phyloP scores from a whole-genome alignment of 2,329 filamentous ascomycete species.

The Talaromyces sp. region DNA sequence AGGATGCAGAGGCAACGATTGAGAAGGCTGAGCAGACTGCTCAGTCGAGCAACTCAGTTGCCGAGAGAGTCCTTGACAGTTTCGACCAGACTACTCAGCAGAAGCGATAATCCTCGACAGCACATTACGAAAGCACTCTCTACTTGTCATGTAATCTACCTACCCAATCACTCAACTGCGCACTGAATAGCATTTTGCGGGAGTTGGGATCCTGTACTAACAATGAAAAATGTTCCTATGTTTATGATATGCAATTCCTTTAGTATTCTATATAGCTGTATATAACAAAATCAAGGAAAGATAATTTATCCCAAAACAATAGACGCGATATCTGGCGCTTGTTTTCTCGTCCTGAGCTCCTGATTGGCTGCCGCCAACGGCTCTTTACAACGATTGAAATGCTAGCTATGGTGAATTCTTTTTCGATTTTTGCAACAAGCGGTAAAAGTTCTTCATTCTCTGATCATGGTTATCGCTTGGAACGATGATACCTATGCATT shows the following conservation, averaged over 20 bases:
- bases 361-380: conserved; percentile 3
- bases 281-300: neutral
- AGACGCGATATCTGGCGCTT: neutral
- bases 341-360: conserved; percentile 8
- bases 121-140: neutral
- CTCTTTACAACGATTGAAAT: too few relatives aligned
- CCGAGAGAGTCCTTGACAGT: conserved; percentile 50
- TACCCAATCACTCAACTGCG: conserved; percentile 2
- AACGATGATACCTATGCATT: too few relatives aligned
- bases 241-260: conserved; percentile 2
- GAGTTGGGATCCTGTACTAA: conserved; percentile 17
- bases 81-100: conserved; percentile 47
- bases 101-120: conserved; percentile 27
- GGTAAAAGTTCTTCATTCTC: too few relatives aligned
- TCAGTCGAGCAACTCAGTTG: conserved; percentile 38
- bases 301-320: neutral
- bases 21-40: conserved; percentile 36
- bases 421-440: too few relatives aligned
- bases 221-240: conserved; percentile 6
- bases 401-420: too few relatives aligned
- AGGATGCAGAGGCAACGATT: conserved; percentile 19
- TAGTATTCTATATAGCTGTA: conserved; percentile 2
- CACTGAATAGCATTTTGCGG: conserved; percentile 14
- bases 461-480: too few relatives aligned
- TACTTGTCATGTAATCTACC: conserved; percentile 8